These are phyloP conservation scores for Xylaria sp. DNA, from an alignment of 2,329 filamentous ascomycete genomes.

Conservation along the genomic window DNA sequence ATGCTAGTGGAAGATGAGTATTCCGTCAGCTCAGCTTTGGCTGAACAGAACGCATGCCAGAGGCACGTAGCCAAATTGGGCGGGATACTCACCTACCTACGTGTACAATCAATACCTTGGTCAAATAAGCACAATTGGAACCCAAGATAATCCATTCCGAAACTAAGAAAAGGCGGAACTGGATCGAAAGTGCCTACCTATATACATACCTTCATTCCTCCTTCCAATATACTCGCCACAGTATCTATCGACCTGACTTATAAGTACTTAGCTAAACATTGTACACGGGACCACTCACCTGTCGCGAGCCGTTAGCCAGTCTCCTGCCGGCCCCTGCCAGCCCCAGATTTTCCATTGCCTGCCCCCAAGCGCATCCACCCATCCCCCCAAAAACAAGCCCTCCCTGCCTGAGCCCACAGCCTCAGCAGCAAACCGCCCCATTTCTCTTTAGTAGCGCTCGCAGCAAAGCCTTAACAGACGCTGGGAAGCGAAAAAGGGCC, in stretches of 20 bases:
- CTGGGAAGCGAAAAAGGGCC: slow-evolving; percentile 14
- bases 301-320: slow-evolving; percentile 23
- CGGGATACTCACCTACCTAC: not conserved
- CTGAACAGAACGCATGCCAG: not conserved
- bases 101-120: too few species aligned
- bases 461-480: slow-evolving; percentile 37
- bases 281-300: slow-evolving; percentile 9
- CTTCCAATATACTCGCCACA: too few species aligned
- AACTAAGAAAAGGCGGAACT: not conserved
- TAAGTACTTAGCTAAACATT: not conserved
- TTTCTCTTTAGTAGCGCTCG: slow-evolving; percentile 41
- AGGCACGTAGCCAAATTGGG: not conserved
- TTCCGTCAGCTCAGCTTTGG: not conserved
- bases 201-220: too few species aligned
- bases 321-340: slow-evolving; percentile 32
- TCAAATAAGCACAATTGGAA: not conserved
- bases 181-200: not conserved
- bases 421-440: slow-evolving; percentile 36
- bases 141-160: not conserved
- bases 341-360: slow-evolving; percentile 37
- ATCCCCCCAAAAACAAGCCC: slow-evolving; percentile 16
- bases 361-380: slow-evolving; percentile 21
- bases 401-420: slow-evolving; percentile 33
- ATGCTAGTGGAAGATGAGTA: too few species aligned
- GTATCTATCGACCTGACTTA: too few species aligned